phyloP scores from a whole-genome alignment of 768 basidiomycete species.

The Plicaturopsis crispa region DNA sequence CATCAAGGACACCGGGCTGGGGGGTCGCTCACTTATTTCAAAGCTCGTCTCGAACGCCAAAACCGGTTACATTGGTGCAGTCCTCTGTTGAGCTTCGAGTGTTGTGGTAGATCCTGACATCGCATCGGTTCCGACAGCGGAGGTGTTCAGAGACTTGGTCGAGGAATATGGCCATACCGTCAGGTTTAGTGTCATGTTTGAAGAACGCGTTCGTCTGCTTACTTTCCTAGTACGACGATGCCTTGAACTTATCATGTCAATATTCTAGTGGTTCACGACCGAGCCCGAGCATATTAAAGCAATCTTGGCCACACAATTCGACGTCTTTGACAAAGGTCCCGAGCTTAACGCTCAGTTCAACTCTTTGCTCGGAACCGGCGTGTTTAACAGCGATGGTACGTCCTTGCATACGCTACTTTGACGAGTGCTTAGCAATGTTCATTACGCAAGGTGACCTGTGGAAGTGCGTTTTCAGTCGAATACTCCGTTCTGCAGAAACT shows the following conservation, averaged over 20 bases:
- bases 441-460: slow-evolving; percentile 21
- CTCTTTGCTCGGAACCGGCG: slow-evolving; percentile 26
- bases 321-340: not conserved
- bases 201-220: no score
- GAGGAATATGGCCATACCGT: no score
- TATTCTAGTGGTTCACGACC: no score
- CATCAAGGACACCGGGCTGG: slow-evolving; percentile 28
- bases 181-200: no score
- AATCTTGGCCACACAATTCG: slow-evolving; percentile 13
- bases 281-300: slow-evolving; percentile 36
- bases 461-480: slow-evolving; percentile 20
- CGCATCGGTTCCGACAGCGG: no score
- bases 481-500: slow-evolving; percentile 3
- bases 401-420: not conserved
- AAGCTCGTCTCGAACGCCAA: slow-evolving; percentile 27
- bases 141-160: no score
- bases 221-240: no score
- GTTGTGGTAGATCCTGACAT: no score
- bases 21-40: slow-evolving; percentile 37
- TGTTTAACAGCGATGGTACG: slow-evolving; percentile 34
- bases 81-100: no score
- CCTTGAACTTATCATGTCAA: no score
- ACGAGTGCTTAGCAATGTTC: not conserved
- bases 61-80: slow-evolving; percentile 45
- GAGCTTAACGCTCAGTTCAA: no score